Evolutionary conservation across 805 yeast species (phyloP), one percentile per base, ranked within the genome.

Genomic region (Lipomyces sp.): DNA sequence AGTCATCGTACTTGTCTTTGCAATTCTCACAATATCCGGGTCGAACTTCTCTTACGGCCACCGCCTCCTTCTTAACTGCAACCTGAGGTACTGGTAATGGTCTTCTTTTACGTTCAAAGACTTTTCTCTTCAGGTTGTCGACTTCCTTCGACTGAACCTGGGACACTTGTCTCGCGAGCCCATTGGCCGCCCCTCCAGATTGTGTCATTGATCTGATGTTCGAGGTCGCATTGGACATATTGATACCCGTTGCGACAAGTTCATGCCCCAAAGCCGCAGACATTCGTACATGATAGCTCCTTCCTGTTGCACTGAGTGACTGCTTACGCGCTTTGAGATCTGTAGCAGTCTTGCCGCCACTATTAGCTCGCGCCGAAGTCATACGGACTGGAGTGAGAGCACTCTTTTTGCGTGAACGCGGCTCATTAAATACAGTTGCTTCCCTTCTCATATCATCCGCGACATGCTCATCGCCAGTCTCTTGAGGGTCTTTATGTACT

Each of bases 21-120:
- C 99, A 94, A 75, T 94, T 94, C 76, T 94, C 99, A 79, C 99
- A 94, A 77, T 90, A 93, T 0, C 98, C 98, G 0, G 94, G 72
- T n/a, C 64, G 57, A 64, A 66, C 69, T 39, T 66, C 71, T 42
- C 66, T 72, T 11, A 61, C 64, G n/a, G 71, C 69, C 29, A 65
- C 72, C 30, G 71, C 66, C 30, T 71, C 71, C 37, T 65, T 64
- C 45, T 48, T 64, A 34, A 72, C 69, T 24, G 60, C 59, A 2
- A 64, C 67, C 51, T 65, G 71, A 18, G 74, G 73, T 13, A 63
- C 67, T 11, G 71, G 68, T 15, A 67, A 53, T 37, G 69, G 70
- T 34, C 35, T 69, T 51, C 58, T 61, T 63, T 69, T 68, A 37
- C 74, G 71, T 42, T 69, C 74, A 59, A 77, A 74, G 66, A 77